Base-by-base conservation (phyloP, 305 asterid genomes). In the Solanum aculeatissimum region DNA sequence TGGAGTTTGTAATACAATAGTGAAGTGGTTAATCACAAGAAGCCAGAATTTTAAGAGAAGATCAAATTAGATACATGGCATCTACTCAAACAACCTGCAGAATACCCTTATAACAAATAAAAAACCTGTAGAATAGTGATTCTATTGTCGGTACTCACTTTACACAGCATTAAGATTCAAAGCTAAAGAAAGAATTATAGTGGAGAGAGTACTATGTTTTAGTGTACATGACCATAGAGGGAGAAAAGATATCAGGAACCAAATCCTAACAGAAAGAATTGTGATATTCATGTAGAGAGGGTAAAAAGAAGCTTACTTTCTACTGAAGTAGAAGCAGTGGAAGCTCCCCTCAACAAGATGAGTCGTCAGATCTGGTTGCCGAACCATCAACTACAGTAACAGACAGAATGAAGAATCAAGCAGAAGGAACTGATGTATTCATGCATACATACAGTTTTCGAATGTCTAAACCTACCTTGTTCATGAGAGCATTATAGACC, bases 341-440 rank as follows among this genome's bases (percentile, higher is more conserved):
- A 96, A 96, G 86, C 90, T 91, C 58, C 83, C 82, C 86, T 96
- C 97, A 49, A 93, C 92, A 43, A 71, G 77, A 87, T 91, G 97
- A 62, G 86, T 89, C 49, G 87, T 88, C 92, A 93, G 75, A 89
- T 86, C 89, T 69, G 97, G 90, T 80, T 93, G 95, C 84, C 87
- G 87, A 9, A 87, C 90, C 97, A 91, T 87, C 86, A 88, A 84
- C 90, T 87, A 75, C 15, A 74, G 40, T 32, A 62, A 47, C 25
- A 83, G 66, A 69, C 47, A 66, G 45, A 35, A 60, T 72, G 62
- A 82, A 77, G 65, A 23, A 45, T 53, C 27, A 68, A 47, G 68
- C 70, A 80, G 63, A 42, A 68, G 72, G 38, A 55, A 23, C 83
- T 45, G 15, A 53, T 2, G 12, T 84, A 14, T 32, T 43, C 21